A percentile compares a stretch with the other conserved stretches of the same genome.
Evolutionary conservation across 345 rosid species (phyloP).

Genomic region (Passiflora organensis): DNA sequence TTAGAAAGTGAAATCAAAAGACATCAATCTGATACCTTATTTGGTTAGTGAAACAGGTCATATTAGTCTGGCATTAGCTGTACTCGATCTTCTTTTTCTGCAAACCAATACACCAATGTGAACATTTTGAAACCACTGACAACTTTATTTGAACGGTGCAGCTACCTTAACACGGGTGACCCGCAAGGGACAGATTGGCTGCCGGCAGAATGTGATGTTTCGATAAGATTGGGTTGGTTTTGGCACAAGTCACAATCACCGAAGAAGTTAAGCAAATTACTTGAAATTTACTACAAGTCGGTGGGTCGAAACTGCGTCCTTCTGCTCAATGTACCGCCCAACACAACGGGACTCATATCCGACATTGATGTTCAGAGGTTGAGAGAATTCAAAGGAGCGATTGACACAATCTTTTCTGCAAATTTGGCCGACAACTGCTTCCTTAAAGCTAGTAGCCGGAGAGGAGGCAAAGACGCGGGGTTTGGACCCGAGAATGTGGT

Average conservation of each 20-base stretch:
- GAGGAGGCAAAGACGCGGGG: constrained; percentile 45
- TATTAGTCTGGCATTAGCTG: no score
- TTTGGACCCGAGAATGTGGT: constrained; percentile 58
- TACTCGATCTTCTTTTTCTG: neutral
- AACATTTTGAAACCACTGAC: neutral
- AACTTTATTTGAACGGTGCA: constrained; percentile 19
- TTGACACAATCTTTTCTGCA: constrained; percentile 41
- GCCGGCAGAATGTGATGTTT: constrained; percentile 69
- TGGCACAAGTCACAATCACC: constrained; percentile 64
- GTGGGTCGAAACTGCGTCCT: constrained; percentile 63
- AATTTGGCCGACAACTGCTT: constrained; percentile 43
- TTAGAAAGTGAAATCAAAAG: no score
- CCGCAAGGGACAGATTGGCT: constrained; percentile 55
- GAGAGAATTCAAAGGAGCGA: constrained; percentile 38
- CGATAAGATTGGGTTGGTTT: constrained; percentile 62
- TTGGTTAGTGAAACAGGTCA: neutral
- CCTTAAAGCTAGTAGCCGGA: constrained; percentile 43
- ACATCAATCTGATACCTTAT: neutral
- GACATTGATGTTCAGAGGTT: constrained; percentile 38
- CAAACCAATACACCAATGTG: neutral
- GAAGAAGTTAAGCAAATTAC: constrained; percentile 39
- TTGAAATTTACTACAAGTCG: constrained; percentile 59
- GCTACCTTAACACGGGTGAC: constrained; percentile 56
- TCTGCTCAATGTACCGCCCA: constrained; percentile 64
- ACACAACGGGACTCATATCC: constrained; percentile 56